Conservation (phyloP, 176 grass and related monocot species). For the Saccharum officinarum region DNA sequence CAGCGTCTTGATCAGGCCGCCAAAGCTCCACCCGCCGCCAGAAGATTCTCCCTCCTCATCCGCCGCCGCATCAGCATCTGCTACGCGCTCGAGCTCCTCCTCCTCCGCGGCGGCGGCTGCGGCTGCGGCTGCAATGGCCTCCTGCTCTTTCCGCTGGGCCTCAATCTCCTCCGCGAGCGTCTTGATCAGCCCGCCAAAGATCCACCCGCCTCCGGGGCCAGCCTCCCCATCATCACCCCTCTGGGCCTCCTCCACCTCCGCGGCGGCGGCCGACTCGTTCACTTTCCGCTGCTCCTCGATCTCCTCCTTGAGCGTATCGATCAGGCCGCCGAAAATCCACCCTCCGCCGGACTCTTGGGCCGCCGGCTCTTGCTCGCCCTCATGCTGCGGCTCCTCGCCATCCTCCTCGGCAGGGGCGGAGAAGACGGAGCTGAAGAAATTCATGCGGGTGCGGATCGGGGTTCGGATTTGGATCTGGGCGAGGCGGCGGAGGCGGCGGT, state of each 20-base stretch:
- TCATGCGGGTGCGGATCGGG: not conserved
- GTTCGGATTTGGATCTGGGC: not conserved
- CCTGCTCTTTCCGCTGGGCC: slow-evolving; percentile 34
- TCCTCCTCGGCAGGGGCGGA: not conserved
- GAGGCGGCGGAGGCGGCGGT: not conserved
- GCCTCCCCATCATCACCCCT: not conserved
- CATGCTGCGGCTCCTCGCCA: not conserved
- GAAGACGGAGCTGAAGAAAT: slow-evolving; percentile 10
- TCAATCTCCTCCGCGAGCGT: slow-evolving; percentile 60
- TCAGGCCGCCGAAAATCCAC: slow-evolving; percentile 64
- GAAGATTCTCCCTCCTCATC: slow-evolving; percentile 30
- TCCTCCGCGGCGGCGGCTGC: not conserved
- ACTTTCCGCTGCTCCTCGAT: slow-evolving; percentile 39
- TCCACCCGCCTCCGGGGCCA: slow-evolving; percentile 40
- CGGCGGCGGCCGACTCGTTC: slow-evolving; percentile 8
- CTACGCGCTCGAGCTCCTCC: not conserved
- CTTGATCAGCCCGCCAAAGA: slow-evolving; percentile 77
- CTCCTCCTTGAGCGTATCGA: slow-evolving; percentile 60
- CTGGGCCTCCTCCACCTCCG: slow-evolving; percentile 23
- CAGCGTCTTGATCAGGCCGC: slow-evolving; percentile 75
- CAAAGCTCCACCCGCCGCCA: slow-evolving; percentile 52
- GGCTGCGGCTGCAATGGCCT: slow-evolving; percentile 2
- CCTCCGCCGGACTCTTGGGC: slow-evolving; percentile 1
- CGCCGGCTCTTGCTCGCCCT: not conserved
- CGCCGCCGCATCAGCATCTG: not conserved